phyloP scores from a whole-genome alignment of 306 rosid species.

The Elaeagnus macrophylla region DNA sequence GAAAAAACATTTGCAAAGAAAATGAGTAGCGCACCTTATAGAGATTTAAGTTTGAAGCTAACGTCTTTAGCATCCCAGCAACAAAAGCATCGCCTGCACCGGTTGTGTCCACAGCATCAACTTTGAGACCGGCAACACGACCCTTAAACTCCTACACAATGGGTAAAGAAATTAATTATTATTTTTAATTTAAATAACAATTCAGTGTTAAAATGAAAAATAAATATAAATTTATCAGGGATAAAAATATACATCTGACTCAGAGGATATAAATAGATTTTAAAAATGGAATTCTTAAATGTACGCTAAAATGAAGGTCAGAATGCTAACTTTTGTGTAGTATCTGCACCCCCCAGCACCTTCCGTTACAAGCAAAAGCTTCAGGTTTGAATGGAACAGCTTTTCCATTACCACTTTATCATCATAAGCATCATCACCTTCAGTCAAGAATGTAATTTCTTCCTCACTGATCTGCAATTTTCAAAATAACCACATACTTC shows the following conservation, averaged over 20 bases:
- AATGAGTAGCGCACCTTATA: constrained; percentile 32
- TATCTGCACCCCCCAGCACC: constrained; percentile 57
- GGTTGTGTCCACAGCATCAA: constrained; percentile 59
- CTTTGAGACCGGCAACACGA: constrained; percentile 60
- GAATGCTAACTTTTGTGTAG: constrained; percentile 43
- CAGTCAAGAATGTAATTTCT: constrained; percentile 39
- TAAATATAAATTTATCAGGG: no score
- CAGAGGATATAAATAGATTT: background rate
- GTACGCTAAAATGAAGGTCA: background rate
- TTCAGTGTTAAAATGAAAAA: background rate
- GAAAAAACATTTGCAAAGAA: background rate
- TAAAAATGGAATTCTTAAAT: background rate
- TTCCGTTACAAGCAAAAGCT: constrained; percentile 55
- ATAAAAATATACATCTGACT: no score
- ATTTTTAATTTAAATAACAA: background rate
- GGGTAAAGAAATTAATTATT: background rate
- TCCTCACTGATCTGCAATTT: constrained; percentile 45
- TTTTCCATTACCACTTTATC: constrained; percentile 45
- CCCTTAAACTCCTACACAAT: constrained; percentile 54
- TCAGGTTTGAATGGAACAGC: constrained; percentile 44
- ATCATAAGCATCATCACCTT: constrained; percentile 48
- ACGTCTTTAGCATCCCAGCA: constrained; percentile 44
- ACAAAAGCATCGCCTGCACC: constrained; percentile 96
- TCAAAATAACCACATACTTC: background rate
- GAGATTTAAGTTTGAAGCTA: constrained; percentile 51